Percentiles rank a stretch among this genome's conserved stretches.
These are phyloP conservation scores for Picea glauca DNA, from an alignment of 75 land plant genomes.

Conservation along the genomic window DNA sequence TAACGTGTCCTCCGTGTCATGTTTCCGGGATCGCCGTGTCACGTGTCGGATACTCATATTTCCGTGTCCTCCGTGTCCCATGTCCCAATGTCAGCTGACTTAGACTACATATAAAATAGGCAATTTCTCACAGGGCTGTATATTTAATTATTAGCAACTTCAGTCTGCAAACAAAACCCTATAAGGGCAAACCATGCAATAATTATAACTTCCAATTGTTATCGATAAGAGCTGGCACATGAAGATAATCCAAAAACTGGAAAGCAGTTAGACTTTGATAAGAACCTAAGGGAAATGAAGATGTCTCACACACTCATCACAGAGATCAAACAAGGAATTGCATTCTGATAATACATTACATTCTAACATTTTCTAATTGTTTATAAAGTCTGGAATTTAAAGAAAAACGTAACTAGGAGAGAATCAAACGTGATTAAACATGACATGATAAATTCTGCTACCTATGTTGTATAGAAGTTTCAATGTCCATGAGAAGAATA, in stretches of 20 bases:
- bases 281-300: neutral
- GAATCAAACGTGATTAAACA: neutral
- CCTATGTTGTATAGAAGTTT: neutral
- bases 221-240: neutral
- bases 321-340: neutral
- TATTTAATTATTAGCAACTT: neutral
- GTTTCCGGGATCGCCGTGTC: too few relatives aligned
- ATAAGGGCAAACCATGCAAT: neutral
- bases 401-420: neutral
- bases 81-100: too few relatives aligned
- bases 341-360: neutral
- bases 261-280: neutral
- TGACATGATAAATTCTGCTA: neutral
- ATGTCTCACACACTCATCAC: neutral
- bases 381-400: neutral
- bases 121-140: neutral
- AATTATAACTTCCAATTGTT: neutral
- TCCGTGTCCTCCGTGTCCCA: too few relatives aligned
- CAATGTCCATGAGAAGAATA: neutral
- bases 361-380: neutral
- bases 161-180: neutral
- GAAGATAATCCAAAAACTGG: neutral
- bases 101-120: neutral
- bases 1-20: too few relatives aligned
- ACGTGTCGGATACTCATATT: too few relatives aligned